Evolutionary conservation across 768 basidiomycete species (phyloP).

Genomic region (Podaxis mareebaensis): DNA sequence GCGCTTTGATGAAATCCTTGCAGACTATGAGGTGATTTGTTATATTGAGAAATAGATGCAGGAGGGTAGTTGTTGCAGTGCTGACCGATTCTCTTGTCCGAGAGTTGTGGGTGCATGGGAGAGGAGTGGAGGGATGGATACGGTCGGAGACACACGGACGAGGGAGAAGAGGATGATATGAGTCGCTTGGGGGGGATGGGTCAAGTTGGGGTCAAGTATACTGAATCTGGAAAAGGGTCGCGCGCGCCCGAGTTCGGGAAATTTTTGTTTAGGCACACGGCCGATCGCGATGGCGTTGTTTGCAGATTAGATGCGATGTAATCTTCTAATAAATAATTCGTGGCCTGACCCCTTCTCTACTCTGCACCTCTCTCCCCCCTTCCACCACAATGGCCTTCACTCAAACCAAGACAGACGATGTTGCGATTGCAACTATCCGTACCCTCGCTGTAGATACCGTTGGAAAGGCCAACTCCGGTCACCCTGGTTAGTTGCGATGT

Average conservation of each 20-base stretch:
- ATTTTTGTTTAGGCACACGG: slow-evolving; percentile 6
- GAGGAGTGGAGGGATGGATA: slow-evolving; percentile 6
- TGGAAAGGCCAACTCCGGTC: slow-evolving; percentile 90
- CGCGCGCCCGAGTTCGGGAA: slow-evolving; percentile 11
- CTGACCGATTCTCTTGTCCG: slow-evolving; percentile 63
- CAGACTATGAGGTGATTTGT: slow-evolving; percentile 46
- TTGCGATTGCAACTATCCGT: slow-evolving; percentile 72
- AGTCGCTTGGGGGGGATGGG: not conserved
- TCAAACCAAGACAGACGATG: slow-evolving; percentile 47
- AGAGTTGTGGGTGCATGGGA: slow-evolving; percentile 72
- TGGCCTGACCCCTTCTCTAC: slow-evolving; percentile 18
- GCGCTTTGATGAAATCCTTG: slow-evolving; percentile 75
- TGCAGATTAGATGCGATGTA: slow-evolving; percentile 13
- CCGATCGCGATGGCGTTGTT: slow-evolving; percentile 11
- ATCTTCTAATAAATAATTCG: slow-evolving; percentile 20
- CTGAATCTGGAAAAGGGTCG: slow-evolving; percentile 8
- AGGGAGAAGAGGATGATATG: slow-evolving; percentile 1
- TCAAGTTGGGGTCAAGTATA: not conserved
- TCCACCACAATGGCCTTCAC: slow-evolving; percentile 44
- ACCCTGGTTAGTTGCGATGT: slow-evolving; percentile 59
- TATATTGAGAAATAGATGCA: slow-evolving; percentile 8
- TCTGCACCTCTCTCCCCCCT: slow-evolving; percentile 21
- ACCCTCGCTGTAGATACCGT: slow-evolving; percentile 77
- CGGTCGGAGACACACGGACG: slow-evolving; percentile 4
- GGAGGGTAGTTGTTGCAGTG: slow-evolving; percentile 9